Percentiles rank a stretch among this genome's conserved stretches.
phyloP scores from a whole-genome alignment of 176 grass and related monocot genomes.

The Oryza australiensis region DNA sequence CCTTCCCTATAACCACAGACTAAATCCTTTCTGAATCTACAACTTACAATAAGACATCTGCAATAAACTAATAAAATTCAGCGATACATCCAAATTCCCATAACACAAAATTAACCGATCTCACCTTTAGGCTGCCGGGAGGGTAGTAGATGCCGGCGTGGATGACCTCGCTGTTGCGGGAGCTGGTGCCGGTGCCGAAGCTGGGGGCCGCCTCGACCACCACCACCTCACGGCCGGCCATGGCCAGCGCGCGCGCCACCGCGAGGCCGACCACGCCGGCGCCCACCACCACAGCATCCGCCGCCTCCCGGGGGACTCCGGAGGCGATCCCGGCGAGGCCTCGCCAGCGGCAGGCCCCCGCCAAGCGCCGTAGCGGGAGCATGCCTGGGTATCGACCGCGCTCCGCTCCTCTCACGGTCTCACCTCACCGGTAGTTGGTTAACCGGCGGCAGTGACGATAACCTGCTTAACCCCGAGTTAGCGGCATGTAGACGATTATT shows the following conservation, averaged over 20 bases:
- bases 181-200: conserved; percentile 92
- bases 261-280: conserved; percentile 83
- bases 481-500: no score
- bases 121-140: conserved; percentile 71
- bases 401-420: background rate
- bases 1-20: background rate
- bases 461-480: no score
- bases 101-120: background rate
- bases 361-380: conserved; percentile 33
- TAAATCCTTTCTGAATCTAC: background rate
- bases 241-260: conserved; percentile 71
- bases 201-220: conserved; percentile 73
- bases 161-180: conserved; percentile 96
- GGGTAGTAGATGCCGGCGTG: conserved; percentile 94
- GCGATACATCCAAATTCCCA: background rate
- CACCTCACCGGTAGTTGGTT: no score
- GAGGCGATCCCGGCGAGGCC: conserved; percentile 18
- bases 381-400: background rate
- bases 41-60: background rate
- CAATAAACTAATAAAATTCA: background rate
- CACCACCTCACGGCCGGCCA: conserved; percentile 77
- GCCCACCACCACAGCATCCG: conserved; percentile 80
- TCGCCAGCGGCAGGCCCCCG: conserved; percentile 26
- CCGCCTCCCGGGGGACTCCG: conserved; percentile 55
- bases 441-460: no score